Evolutionary conservation across 2,329 filamentous ascomycete genomes (phyloP), one percentile per base, ranked within the genome.

Genomic region (Fusarium chaquense): DNA sequence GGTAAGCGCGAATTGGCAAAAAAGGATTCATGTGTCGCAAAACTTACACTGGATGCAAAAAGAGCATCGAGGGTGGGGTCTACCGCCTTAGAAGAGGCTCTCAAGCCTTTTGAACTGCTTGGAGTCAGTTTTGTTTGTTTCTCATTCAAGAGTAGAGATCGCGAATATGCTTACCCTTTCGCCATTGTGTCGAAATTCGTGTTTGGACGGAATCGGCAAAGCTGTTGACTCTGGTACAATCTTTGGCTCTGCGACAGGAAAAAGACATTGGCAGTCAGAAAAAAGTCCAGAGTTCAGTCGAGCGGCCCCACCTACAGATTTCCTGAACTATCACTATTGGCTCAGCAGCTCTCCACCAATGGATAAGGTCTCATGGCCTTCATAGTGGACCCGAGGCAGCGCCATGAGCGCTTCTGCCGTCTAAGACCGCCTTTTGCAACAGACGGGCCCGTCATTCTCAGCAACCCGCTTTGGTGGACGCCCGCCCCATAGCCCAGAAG

Each of bases 21-120:
- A 58, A 57, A 24, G 33, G 16, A n/a, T 44, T 64, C 13, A 36
- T 12, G 38, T 45, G 60, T 64, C 54, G 62, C 57, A 58, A 46
- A 62, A 86, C 90, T 82, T 86, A 93, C 91, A 83, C 91, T 93
- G 60, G 85, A 83, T 60, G 90, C 86, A 81, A 94, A 94, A 40
- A 94, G 84, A 65, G 90, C 89, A 75, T 90, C 85, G 71, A 94
- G 83, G 58, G 85, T 82, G 77, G 91, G 90, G 82, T 94, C 91
- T 64, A 93, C 83, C 63, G 85, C 83, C 78, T 87, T 87, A 59
- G 82, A 80, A 36, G 84, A 80, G 66, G 82, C 83, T 53, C 78
- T 70, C 64, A 88, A 73, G 59, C 74, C 72, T 46, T 76, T 73
- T 76, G 79, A 80, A 69, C 82, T 85, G 67, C 24, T 52, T 61